Conservation (phyloP, 2,329 filamentous ascomycete genomes). For the Diplodia scrobiculata region DNA sequence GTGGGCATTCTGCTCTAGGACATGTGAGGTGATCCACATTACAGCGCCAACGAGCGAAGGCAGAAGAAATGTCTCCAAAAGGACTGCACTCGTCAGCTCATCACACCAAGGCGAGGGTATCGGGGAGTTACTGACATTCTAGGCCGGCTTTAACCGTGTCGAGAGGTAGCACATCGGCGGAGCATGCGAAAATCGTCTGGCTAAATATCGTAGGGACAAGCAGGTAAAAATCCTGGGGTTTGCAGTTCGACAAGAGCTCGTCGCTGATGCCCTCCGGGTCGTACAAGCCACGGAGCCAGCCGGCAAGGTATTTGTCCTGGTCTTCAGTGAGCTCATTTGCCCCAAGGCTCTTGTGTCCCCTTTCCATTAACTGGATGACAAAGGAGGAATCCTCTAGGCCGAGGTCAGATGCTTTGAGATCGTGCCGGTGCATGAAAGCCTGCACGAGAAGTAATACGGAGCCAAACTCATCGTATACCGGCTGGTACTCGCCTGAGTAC, state of each 20-base stretch:
- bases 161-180: conserved; percentile 65
- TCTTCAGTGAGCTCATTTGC: conserved; percentile 67
- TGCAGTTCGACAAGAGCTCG: conserved; percentile 78
- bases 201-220: conserved; percentile 76
- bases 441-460: conserved; percentile 72
- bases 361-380: conserved; percentile 65
- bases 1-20: conserved; percentile 64
- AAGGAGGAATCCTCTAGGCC: conserved; percentile 67
- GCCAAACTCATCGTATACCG: conserved; percentile 83
- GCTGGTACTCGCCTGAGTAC: conserved; percentile 70
- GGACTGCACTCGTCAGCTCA: conserved; percentile 52
- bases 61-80: conserved; percentile 78
- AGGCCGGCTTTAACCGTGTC: conserved; percentile 73
- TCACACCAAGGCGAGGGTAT: neutral
- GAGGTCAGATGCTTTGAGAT: conserved; percentile 65
- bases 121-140: conserved; percentile 61
- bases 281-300: conserved; percentile 78
- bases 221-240: conserved; percentile 79
- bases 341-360: conserved; percentile 60
- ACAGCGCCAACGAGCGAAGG: conserved; percentile 75
- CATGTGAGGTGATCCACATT: conserved; percentile 68
- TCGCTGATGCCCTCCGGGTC: conserved; percentile 71
- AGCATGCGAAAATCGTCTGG: conserved; percentile 71
- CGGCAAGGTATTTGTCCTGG: conserved; percentile 64
- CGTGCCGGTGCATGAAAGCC: conserved; percentile 75